These are phyloP conservation scores for Leccinellum rugosiceps DNA, from an alignment of 768 basidiomycete species.

Conservation along the genomic window DNA sequence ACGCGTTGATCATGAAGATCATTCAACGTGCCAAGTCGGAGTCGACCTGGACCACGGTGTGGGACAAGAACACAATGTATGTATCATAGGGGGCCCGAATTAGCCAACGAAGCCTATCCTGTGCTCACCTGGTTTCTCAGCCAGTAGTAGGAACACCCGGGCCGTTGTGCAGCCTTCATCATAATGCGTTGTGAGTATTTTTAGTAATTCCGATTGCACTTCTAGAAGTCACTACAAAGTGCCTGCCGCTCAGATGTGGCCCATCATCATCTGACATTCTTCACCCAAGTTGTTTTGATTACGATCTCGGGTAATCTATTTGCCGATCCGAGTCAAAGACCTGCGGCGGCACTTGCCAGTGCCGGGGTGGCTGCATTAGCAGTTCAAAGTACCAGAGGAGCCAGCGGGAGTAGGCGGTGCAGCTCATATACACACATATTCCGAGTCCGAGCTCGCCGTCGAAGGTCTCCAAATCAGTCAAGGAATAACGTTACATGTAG, in stretches of 20 bases:
- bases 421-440: no score
- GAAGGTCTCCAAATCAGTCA: not conserved
- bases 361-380: no score
- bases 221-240: not conserved
- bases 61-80: not conserved
- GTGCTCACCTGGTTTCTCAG: not conserved
- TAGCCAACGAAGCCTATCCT: not conserved
- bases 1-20: not conserved
- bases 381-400: no score
- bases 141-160: not conserved
- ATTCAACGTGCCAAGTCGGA: no score
- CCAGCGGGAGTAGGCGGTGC: no score
- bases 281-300: no score
- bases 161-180: not conserved
- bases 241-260: no score
- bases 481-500: not conserved
- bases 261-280: not conserved
- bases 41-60: no score
- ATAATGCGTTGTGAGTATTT: not conserved
- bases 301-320: no score
- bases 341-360: no score
- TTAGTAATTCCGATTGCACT: not conserved
- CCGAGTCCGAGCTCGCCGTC: no score
- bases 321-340: no score
- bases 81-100: not conserved